Base-by-base conservation (phyloP, 805 yeast genomes). In the Ogataea kodamae region DNA sequence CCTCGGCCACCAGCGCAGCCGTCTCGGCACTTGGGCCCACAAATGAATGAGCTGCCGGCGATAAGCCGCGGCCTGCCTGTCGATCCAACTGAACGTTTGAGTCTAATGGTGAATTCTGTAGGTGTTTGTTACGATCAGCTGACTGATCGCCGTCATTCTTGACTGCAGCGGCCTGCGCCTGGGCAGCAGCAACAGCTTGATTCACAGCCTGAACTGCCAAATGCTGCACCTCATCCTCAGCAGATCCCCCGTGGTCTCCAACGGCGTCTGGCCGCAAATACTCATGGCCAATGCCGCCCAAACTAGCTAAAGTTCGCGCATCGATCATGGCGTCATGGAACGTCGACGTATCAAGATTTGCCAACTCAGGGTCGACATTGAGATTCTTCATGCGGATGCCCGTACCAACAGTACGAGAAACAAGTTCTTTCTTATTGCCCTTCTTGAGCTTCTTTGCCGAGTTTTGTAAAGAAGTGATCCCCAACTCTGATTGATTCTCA, bases 251-350 rank as follows among this genome's bases (percentile, higher is more conserved):
- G 25, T 42, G 45, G 9, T 46, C 46, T 3, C 41, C 42, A 29
- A 40, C 51, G 3, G 45, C 47, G 8, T 48, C 54, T 24, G 54
- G 59, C 22, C 58, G 38, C 19, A 57, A 32, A 38, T 57, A 56
- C 16, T 54, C 59, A 18, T 48, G 55, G 30, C 55, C 63, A 20
- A 60, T 45, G 2, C 51, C 43, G 5, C 64, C 60, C 13, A 70
- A 51, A 43, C 64, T 67, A 13, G 81, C 79, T 37, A 80, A 64
- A 25, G 78, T 76, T 32, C 80, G 67, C 0, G 86, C 84, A 47
- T 80, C 84, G 42, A 78, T 63, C 28, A 81, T 76, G 2, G 84
- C 85, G 28, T 80, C 85, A 39, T 79, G 76, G 8, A 81, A 61
- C 11, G 71, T 49, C 8, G 64, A 48, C 3, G 62, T 46, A 37